Percentiles rank a stretch among this genome's conserved stretches.
phyloP scores from a whole-genome alignment of 345 rosid species.

The Rhodomyrtus tomentosa region DNA sequence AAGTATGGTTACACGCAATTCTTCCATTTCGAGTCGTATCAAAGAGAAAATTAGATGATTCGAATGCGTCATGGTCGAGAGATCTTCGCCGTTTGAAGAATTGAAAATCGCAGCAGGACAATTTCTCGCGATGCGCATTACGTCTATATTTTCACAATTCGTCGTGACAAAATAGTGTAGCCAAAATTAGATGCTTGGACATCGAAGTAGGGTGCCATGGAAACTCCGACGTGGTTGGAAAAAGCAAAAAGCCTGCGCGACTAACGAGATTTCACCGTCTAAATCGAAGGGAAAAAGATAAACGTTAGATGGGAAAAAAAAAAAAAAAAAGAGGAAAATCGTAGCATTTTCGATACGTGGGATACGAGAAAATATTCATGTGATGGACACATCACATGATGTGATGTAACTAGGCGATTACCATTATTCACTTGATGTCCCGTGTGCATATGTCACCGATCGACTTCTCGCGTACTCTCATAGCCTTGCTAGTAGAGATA shows the following conservation, averaged over 20 bases:
- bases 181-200: not conserved
- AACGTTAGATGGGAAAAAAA: no score
- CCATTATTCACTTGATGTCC: not conserved
- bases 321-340: not conserved
- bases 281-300: not conserved
- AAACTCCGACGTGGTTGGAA: not conserved
- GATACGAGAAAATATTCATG: not conserved
- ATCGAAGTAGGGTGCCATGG: not conserved
- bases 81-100: not conserved
- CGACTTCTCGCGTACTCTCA: no score
- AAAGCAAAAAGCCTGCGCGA: not conserved
- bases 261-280: not conserved
- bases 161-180: not conserved
- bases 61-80: not conserved
- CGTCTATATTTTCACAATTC: not conserved
- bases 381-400: fast-evolving
- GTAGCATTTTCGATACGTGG: not conserved
- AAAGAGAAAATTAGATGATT: not conserved
- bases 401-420: not conserved
- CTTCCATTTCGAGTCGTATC: not conserved
- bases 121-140: not conserved
- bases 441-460: no score
- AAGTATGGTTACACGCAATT: not conserved
- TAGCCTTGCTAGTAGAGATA: no score
- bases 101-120: not conserved